Evolutionary conservation across 306 rosid species (phyloP), one percentile per base, ranked within the genome.

Genomic region (Datisca glomerata): DNA sequence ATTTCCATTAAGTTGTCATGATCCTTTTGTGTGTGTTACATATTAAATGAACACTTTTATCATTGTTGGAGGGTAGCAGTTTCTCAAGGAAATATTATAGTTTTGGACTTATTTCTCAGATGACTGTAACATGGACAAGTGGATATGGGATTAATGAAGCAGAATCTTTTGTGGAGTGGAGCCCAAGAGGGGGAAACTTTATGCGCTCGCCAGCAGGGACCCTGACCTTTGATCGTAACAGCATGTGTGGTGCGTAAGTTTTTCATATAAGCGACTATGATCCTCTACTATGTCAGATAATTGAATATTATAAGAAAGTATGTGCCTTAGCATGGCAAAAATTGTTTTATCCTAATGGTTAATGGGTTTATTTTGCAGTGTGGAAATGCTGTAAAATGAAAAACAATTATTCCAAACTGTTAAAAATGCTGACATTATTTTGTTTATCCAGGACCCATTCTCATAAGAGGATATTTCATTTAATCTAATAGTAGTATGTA

Each of bases 41-140:
- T n/a, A n/a, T n/a, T n/a, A n/a, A n/a, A n/a, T n/a, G n/a, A n/a
- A n/a, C n/a, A n/a, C n/a, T n/a, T n/a, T n/a, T n/a, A n/a, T n/a
- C n/a, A n/a, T n/a, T n/a, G n/a, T n/a, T n/a, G n/a, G n/a, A n/a
- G n/a, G n/a, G n/a, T n/a, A n/a, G n/a, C n/a, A n/a, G n/a, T n/a
- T n/a, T n/a, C n/a, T n/a, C n/a, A 29, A 1, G 36, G 36, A 31
- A 31, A 3, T 2, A 22, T 19, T 51, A 54, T 15, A 55, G 21
- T 42, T 56, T 41, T 7, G 14, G 12, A 9, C 41, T 12, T 33
- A 15, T 18, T 10, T 18, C 35, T 8, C 68, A 83, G 97, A 83
- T 83, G 72, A 74, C 94, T 15, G 86, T 83, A 48, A 89, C 94
- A 48, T 89, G 97, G 97, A 89, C 97, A 29, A 87, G 97, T 7